phyloP scores from a whole-genome alignment of 441 rosid species.

The Adansonia gregorii region DNA sequence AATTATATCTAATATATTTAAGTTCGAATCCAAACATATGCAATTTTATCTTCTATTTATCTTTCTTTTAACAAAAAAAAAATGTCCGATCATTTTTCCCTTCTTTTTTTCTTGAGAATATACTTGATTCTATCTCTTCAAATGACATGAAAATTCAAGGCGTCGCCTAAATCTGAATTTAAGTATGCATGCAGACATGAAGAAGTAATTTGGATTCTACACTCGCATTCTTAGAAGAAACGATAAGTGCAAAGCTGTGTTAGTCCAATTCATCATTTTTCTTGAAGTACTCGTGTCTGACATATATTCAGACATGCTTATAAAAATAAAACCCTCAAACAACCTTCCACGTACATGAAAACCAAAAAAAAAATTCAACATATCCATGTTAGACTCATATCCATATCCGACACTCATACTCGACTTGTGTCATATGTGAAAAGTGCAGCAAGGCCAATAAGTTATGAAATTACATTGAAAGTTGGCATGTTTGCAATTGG shows the following conservation, averaged over 20 bases:
- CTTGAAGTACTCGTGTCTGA: too few species aligned
- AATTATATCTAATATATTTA: too few species aligned
- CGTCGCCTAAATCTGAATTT: not conserved
- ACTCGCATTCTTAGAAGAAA: not conserved
- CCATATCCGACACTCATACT: too few species aligned
- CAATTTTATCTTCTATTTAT: too few species aligned
- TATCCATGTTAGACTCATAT: too few species aligned
- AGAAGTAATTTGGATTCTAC: not conserved
- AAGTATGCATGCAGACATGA: not conserved
- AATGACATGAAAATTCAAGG: not conserved
- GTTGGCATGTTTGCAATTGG: not conserved
- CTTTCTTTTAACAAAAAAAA: not conserved
- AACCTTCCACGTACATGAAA: too few species aligned
- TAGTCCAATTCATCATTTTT: too few species aligned
- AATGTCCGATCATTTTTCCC: not conserved
- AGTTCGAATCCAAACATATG: too few species aligned
- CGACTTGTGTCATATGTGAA: not conserved
- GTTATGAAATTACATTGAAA: not conserved
- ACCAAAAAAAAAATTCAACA: too few species aligned
- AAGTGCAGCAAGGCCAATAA: not conserved
- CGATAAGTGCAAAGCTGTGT: too few species aligned
- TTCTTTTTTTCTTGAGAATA: not conserved
- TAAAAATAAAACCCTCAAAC: too few species aligned
- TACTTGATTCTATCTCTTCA: not conserved
- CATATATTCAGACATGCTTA: too few species aligned